phyloP scores from a whole-genome alignment of 805 yeast species.

The Peterozyma toletana region DNA sequence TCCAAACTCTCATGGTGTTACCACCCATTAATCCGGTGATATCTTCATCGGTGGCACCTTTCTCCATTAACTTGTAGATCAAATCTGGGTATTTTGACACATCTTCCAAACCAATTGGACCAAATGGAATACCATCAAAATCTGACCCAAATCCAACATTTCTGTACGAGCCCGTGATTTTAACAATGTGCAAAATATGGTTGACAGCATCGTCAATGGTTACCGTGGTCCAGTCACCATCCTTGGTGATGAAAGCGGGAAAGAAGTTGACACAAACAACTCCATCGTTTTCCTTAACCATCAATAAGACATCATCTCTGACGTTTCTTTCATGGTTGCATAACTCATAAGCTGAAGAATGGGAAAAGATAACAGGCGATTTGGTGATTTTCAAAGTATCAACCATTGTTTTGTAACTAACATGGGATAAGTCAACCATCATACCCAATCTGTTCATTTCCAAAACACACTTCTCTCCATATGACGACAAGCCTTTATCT shows the following conservation, averaged over 20 bases:
- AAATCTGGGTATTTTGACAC: slow-evolving; percentile 39
- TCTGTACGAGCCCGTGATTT: slow-evolving; percentile 33
- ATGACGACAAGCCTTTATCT: slow-evolving; percentile 33
- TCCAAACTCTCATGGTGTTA: slow-evolving; percentile 33
- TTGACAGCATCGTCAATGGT: slow-evolving; percentile 35
- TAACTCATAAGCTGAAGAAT: slow-evolving; percentile 29
- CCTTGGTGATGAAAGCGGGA: slow-evolving; percentile 25
- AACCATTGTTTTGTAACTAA: slow-evolving; percentile 36
- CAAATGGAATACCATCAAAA: slow-evolving; percentile 39
- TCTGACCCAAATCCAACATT: slow-evolving; percentile 40
- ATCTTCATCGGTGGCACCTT: slow-evolving; percentile 29
- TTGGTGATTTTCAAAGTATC: slow-evolving; percentile 29
- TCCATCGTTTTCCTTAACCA: slow-evolving; percentile 30
- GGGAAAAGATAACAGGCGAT: slow-evolving; percentile 38
- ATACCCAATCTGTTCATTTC: slow-evolving; percentile 45
- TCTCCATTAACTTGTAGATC: slow-evolving; percentile 19
- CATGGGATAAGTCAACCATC: slow-evolving; percentile 43
- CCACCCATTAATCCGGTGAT: slow-evolving; percentile 29
- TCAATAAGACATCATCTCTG: slow-evolving; percentile 30
- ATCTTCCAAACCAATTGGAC: slow-evolving; percentile 36
- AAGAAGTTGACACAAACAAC: slow-evolving; percentile 35
- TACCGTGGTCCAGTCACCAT: slow-evolving; percentile 11
- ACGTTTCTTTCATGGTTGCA: slow-evolving; percentile 32
- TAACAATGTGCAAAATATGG: slow-evolving; percentile 30
- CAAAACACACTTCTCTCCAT: slow-evolving; percentile 28